Conservation (phyloP, 129 eudicot species). For the Flaveria sonorensis region DNA sequence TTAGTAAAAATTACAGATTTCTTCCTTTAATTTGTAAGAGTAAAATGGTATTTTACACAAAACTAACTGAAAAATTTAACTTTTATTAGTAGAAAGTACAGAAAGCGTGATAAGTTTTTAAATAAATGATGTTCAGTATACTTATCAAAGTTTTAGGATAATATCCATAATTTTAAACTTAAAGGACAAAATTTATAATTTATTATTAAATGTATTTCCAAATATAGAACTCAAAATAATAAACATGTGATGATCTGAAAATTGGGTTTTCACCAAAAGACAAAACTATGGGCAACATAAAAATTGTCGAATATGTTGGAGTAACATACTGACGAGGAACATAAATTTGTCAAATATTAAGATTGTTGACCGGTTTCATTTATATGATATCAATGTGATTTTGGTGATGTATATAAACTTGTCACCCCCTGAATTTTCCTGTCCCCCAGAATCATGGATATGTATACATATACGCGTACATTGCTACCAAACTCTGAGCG, state of each 20-base stretch:
- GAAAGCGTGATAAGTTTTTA: no score
- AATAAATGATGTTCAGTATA: no score
- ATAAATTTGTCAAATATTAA: not conserved
- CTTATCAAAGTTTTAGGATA: no score
- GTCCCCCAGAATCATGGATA: not conserved
- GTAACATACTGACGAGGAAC: not conserved
- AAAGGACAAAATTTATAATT: no score
- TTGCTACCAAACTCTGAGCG: constrained; percentile 3
- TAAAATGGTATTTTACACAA: no score
- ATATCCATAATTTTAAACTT: no score
- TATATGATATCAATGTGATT: not conserved
- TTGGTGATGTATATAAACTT: not conserved
- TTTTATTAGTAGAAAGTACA: no score
- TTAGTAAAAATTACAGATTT: no score
- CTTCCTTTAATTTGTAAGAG: no score
- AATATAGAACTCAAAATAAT: not conserved
- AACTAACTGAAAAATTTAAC: no score
- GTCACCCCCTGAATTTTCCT: not conserved
- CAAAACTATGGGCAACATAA: constrained; percentile 18
- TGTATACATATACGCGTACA: not conserved
- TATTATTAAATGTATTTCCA: not conserved
- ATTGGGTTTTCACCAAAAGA: not conserved
- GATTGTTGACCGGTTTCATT: not conserved
- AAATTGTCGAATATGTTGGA: not conserved
- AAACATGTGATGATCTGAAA: not conserved